Base-by-base conservation (phyloP, 306 rosid species). In the Malus sieversii region DNA sequence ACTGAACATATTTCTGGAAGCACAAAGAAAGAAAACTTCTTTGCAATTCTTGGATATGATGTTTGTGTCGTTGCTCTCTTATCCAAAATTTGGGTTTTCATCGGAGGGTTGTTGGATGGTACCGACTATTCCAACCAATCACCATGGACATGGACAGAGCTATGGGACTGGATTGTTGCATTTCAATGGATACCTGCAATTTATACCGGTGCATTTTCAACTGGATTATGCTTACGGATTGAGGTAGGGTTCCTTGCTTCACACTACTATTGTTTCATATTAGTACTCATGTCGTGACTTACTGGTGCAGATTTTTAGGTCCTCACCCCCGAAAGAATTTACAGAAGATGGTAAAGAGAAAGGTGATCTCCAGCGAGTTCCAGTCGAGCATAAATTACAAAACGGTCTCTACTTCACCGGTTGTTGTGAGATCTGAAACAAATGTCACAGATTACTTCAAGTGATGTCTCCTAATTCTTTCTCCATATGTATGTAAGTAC, bases 181-280 rank as follows among this genome's bases (percentile, higher is more conserved):
- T 91, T 91, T 80, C 97, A 90, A 23, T 91, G 97, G 97, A 77
- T 84, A 65, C 97, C 90, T 61, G 93, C 93, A 74, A 79, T 91
- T 70, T 89, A 86, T 77, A 91, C 93, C 11, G 90, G 97, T 25
- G 29, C 90, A 76, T 81, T 91, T 77, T 89, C 97, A 29, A 91
- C 92, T 68, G 92, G 88, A 53, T 76, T 87, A 40, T 5, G 97
- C 87, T 82, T 88, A 78, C 84, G 88, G 90, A 76, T 83, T 72
- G 97, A 91, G 94, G 97, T 91, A 81, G 45, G 32, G 16, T 25
- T 57, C 74, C 53, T 77, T 27, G 2, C 40, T 35, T 35, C 8
- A 35, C 8, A 35, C 8, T 10, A 73, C 57, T 23, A 15, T 55
- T n/a, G 12, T 38, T 23, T 4, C 9, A n/a, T 35, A 6, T 6